Evolutionary conservation across 768 basidiomycete genomes (phyloP).

Genomic region (Lanmaoa rubissima): DNA sequence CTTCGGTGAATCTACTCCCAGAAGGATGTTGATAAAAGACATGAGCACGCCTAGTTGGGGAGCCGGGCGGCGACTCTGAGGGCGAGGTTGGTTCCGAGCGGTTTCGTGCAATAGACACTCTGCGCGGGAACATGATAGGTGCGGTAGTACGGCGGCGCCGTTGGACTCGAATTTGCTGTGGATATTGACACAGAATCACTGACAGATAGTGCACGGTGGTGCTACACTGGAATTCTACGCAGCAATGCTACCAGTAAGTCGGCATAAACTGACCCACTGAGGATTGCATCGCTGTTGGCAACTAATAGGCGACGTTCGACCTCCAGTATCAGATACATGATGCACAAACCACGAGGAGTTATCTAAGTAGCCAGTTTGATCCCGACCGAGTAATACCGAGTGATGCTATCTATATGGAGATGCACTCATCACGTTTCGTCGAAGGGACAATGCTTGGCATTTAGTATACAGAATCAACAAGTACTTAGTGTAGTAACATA

Average conservation of each 20-base stretch:
- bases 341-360: no score
- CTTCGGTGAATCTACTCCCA: conserved; percentile 32
- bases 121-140: conserved; percentile 19
- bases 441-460: neutral
- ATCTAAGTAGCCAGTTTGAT: no score
- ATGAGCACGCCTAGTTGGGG: conserved; percentile 6
- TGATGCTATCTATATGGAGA: neutral
- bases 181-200: neutral
- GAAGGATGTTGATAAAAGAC: conserved; percentile 16
- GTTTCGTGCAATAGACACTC: conserved; percentile 2
- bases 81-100: conserved; percentile 11
- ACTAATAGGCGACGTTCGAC: neutral
- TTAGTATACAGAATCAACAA: neutral
- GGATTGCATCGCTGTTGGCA: neutral
- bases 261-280: neutral
- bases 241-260: no score
- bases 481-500: no score
- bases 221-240: no score
- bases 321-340: neutral
- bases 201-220: neutral
- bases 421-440: no score
- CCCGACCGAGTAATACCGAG: neutral
- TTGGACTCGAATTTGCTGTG: neutral
- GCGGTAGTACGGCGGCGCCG: neutral
- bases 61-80: conserved; percentile 13